Base-by-base conservation (phyloP, 371 early-diverging fungal species). In the Enteropsectra breve region DNA sequence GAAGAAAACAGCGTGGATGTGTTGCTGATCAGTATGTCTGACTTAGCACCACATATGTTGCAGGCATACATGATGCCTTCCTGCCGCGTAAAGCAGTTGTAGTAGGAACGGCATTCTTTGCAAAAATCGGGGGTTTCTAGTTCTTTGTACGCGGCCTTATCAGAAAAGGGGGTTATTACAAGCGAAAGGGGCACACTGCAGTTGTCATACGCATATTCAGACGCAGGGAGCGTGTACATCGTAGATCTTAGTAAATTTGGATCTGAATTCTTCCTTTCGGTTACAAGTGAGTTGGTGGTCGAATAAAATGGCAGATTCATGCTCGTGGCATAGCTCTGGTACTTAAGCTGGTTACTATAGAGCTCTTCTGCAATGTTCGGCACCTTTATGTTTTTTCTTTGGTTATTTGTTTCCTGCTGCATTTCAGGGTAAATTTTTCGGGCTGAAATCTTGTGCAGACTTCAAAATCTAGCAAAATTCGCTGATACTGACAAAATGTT, bases 221-320 rank as follows among this genome's bases (percentile, higher is more conserved):
- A 56, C 21, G 49, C 45, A 4, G 81, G 81, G 26, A 77, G 26
- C 15, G 43, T 36, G 57, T 78, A 80, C 74, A 80, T 74, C 21
- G 76, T 75, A 29, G 68, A 60, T 33, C 73, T 55, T 11, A 76
- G 11, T 2, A 70, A 23, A 46, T 67, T 24, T 18, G 73, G 70
- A 63, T 63, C 64, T 30, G 54, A 53, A 52, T 73, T 73, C 8
- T 2, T 54, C 18, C 30, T 61, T 60, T 76, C 76, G 0, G 55
- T 56, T 18, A 70, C 53, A 49, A 68, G 53, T 37, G 46, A 59
- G n/a, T 67, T 34, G 40, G 76, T 76, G 2, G 76, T 70, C 21
- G 54, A 63, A 26, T 61, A 48, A 23, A 72, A 68, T 1, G 73
- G 73, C 13, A 69, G 73, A 8, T 11, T 8, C 8, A 15, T 56